Evolutionary conservation across 345 rosid genomes (phyloP), one percentile per base, ranked within the genome.

Genomic region (Conringia planisiliqua): DNA sequence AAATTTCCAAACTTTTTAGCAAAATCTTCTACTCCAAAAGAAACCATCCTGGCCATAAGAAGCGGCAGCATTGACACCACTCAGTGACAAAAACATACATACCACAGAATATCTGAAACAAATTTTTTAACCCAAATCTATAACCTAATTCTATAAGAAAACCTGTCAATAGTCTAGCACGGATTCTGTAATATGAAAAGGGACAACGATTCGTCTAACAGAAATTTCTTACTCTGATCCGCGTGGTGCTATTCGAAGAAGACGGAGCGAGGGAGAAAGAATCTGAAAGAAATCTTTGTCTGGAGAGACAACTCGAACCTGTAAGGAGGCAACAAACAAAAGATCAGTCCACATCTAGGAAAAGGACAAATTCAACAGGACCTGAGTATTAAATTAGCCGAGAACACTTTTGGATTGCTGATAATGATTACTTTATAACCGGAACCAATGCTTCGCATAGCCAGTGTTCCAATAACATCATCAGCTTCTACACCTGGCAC

Each of bases 261-360:
- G 99, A 44, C 99, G 97, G 55, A 95, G 83, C 2, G 97, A 85
- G 66, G 99, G 99, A 61, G 91, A 90, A 44, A 95, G 86, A 82
- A 95, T 92, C 85, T 95, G 97, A 77, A 95, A 95, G 79, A 95
- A 95, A 81, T 95, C 99, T 83, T 92, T 95, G 83, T 95, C 99
- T 0, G 99, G 99, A 57, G 99, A 95, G 78, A 95, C 97, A 63
- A 95, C 96, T 71, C 97, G 86, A 26, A 95, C 99, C 99, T 95
- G 85, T 61, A 62, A 71, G 46, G 65, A 16, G 13, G 32, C n/a
- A 70, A 13, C 43, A 57, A 64, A 65, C 36, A 57, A 11, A 27
- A 62, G 35, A 55, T 55, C 30, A 43, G 16, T 9, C 39, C 22
- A n/a, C 26, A 43, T 35, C 11, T 54, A 55, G 47, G 11, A 76